Base-by-base conservation (phyloP, 1,284 basidiomycete species). In the Dichomitus squalens region DNA sequence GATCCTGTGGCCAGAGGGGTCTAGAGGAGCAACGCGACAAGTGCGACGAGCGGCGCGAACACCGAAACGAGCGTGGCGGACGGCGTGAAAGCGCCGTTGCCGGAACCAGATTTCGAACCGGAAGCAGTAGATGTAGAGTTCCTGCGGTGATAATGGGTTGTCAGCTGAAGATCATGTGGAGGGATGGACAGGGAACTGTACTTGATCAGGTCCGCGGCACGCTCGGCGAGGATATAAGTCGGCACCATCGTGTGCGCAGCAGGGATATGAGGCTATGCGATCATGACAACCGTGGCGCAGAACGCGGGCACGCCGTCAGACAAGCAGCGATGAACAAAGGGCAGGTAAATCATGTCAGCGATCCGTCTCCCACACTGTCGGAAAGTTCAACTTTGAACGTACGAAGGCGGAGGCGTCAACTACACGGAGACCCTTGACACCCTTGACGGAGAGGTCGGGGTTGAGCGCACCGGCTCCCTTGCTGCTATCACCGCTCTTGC, bases 381-480 rank as follows among this genome's bases (percentile, higher is more conserved):
- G n/a, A n/a, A 23, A 2, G 21, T 33, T 33, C 8, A 41, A 11
- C 9, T 7, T 18, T 44, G 16, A 36, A 61, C 65, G 59, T 49
- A 68, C 67, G 60, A 76, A 72, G 27, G 68, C 62, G 18, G 66
- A 68, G 0, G 73, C 74, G 34, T 76, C 75, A 27, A 73, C 71
- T 9, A 76, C 65, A 5, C 74, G 62, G 29, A 74, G 61, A 0
- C 64, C 64, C 1, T 61, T 48, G 9, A 67, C 64, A 16, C 73
- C 72, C 51, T 74, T 68, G 21, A 76, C 73, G 16, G 43, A 57
- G 43, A 76, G 61, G 39, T 66, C 55, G 2, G 69, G 59, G 55
- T 73, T 71, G 14, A 75, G 64, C 6, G 73, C 74, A 23, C 60
- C 53, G 21, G 18, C 43, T n/a, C 48, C 54, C 18, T 36, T 36